A percentile compares a stretch with the other conserved stretches of the same genome.
Conservation (phyloP, 2,329 filamentous ascomycete species). For the Leptodontidium sp. region DNA sequence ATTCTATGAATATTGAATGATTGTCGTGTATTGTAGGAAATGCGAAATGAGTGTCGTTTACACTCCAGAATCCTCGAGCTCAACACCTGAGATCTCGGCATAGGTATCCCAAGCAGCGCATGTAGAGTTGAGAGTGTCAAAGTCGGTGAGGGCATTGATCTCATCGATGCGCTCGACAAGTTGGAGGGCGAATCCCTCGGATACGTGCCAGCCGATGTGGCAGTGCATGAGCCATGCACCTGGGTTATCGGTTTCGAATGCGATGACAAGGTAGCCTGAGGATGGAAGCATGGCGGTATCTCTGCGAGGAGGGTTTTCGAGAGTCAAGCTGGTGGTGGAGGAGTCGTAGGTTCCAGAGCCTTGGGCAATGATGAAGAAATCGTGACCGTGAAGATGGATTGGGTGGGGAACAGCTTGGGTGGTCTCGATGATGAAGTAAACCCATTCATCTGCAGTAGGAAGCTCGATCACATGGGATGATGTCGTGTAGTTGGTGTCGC, state of each 20-base stretch:
- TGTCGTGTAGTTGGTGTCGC: constrained; percentile 38
- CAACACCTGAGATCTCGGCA: no score
- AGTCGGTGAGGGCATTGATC: no score
- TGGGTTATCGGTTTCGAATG: constrained; percentile 42
- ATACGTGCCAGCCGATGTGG: constrained; percentile 59
- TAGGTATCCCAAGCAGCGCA: no score
- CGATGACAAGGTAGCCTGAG: constrained; percentile 41
- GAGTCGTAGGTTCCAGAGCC: constrained; percentile 50
- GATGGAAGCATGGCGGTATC: constrained; percentile 57
- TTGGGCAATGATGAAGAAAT: constrained; percentile 56
- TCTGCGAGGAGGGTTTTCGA: constrained; percentile 57
- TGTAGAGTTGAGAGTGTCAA: no score
- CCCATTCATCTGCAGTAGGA: constrained; percentile 43
- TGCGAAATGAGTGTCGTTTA: no score
- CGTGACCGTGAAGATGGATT: constrained; percentile 59
- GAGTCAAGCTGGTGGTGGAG: constrained; percentile 42
- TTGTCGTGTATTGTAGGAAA: no score
- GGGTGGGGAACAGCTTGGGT: constrained; percentile 39
- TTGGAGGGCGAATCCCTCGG: constrained; percentile 59
- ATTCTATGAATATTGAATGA: no score
- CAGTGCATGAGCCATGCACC: constrained; percentile 47
- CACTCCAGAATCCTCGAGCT: no score
- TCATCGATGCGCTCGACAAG: constrained; percentile 51
- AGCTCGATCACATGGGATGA: constrained; percentile 40
- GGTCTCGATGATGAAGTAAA: constrained; percentile 44